A percentile compares a stretch with the other conserved stretches of the same genome.
These are phyloP conservation scores for Trichoderma reesei DNA, from an alignment of 495 filamentous ascomycete species.

Conservation along the genomic window DNA sequence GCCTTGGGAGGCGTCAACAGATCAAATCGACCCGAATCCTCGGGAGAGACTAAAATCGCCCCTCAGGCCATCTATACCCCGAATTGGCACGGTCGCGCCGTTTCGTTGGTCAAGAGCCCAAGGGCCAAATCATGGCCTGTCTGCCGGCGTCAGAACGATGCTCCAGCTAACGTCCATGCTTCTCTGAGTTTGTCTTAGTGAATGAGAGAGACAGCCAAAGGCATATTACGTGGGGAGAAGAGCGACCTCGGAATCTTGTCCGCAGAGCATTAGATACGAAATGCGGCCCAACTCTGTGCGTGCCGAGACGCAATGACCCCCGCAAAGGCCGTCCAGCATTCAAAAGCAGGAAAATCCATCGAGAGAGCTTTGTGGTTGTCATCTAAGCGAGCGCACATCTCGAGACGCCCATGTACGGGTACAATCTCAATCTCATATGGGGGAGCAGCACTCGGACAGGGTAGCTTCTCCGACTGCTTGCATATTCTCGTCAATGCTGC, in stretches of 20 bases:
- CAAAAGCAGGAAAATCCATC: background rate
- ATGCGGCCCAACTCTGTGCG: background rate
- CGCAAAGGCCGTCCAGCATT: too few relatives aligned
- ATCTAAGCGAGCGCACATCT: background rate
- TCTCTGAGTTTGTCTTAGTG: slow-evolving; percentile 5
- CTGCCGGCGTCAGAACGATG: slow-evolving; percentile 8
- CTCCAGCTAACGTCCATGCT: slow-evolving; percentile 8
- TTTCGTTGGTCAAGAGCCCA: slow-evolving; percentile 3
- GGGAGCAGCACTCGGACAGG: background rate
- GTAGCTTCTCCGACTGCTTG: background rate
- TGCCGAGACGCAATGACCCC: too few relatives aligned
- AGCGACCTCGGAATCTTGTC: background rate
- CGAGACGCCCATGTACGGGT: background rate
- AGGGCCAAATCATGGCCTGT: slow-evolving; percentile 8
- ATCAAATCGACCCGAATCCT: slow-evolving; percentile 8
- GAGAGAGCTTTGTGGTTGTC: background rate
- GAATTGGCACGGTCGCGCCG: slow-evolving; percentile 6
- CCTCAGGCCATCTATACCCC: slow-evolving; percentile 8
- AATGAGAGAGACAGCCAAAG: background rate
- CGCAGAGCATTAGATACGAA: background rate
- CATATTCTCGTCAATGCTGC: background rate
- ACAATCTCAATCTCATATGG: background rate
- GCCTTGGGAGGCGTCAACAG: slow-evolving; percentile 6
- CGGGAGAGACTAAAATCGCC: slow-evolving; percentile 6
- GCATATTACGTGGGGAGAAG: too few relatives aligned